Percentiles rank a stretch among this genome's conserved stretches.
Evolutionary conservation across 768 basidiomycete genomes (phyloP).

Genomic region (Astraeus odoratus): DNA sequence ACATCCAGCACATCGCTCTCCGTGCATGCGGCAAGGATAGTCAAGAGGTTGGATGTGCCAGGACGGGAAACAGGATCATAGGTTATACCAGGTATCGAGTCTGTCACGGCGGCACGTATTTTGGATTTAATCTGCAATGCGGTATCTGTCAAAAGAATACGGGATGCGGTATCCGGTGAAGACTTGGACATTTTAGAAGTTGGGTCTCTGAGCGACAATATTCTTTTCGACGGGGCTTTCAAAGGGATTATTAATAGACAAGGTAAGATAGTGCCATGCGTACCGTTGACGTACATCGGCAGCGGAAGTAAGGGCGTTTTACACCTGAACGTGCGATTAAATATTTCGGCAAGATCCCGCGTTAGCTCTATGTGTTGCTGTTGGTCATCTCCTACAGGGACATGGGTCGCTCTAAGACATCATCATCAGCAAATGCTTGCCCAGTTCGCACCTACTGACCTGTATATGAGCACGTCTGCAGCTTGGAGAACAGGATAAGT

Average conservation of each 20-base stretch:
- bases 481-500: constrained; percentile 93
- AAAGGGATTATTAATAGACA: neutral
- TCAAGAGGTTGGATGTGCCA: constrained; percentile 75
- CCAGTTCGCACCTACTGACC: constrained; percentile 37
- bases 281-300: constrained; percentile 70
- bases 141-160: constrained; percentile 81
- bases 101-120: constrained; percentile 78
- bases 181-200: constrained; percentile 95
- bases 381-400: constrained; percentile 96
- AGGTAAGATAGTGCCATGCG: constrained; percentile 19
- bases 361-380: constrained; percentile 88
- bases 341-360: constrained; percentile 74
- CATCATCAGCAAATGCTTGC: neutral
- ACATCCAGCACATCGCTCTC: constrained; percentile 38
- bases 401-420: constrained; percentile 67
- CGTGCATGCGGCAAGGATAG: constrained; percentile 72
- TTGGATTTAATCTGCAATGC: constrained; percentile 55
- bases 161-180: constrained; percentile 65
- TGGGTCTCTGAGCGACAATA: constrained; percentile 84
- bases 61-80: constrained; percentile 79
- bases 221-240: constrained; percentile 70
- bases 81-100: constrained; percentile 66
- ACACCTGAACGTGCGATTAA: constrained; percentile 62
- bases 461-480: constrained; percentile 84
- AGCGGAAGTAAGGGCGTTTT: constrained; percentile 55